Evolutionary conservation across 306 rosid genomes (phyloP).

Genomic region (Lathyrus tuberosus): DNA sequence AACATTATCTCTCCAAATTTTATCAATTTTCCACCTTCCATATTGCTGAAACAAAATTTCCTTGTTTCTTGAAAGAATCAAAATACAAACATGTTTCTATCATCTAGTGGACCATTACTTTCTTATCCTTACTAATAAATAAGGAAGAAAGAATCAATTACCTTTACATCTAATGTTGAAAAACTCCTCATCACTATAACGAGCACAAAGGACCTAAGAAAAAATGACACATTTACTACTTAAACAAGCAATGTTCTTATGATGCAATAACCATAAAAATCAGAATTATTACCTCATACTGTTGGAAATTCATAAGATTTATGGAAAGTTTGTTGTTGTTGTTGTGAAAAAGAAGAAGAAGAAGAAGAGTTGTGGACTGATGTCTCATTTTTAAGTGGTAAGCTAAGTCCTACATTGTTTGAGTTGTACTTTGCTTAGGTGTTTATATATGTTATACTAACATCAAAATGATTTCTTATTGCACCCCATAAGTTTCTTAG

Average conservation of each 20-base stretch:
- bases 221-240: not conserved
- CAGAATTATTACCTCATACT: slow-evolving; percentile 51
- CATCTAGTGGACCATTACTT: slow-evolving; percentile 21
- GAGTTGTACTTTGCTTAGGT: too few relatives aligned
- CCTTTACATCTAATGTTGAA: slow-evolving; percentile 82
- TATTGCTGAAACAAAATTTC: slow-evolving; percentile 71
- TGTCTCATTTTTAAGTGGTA: too few relatives aligned
- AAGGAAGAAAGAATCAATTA: slow-evolving; percentile 46
- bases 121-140: not conserved
- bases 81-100: slow-evolving; percentile 2
- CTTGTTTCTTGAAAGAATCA: slow-evolving; percentile 61
- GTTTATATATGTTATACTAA: too few relatives aligned
- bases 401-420: too few relatives aligned
- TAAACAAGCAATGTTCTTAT: slow-evolving; percentile 15
- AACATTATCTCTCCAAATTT: slow-evolving; percentile 91
- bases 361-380: too few relatives aligned
- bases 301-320: slow-evolving; percentile 58
- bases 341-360: too few relatives aligned
- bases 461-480: too few relatives aligned
- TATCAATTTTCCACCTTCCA: slow-evolving; percentile 73
- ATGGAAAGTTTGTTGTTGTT: too few relatives aligned
- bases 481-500: too few relatives aligned
- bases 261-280: slow-evolving; percentile 17
- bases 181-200: slow-evolving; percentile 86
- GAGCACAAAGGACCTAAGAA: slow-evolving; percentile 86